A percentile compares a stretch with the other conserved stretches of the same genome.
Evolutionary conservation across 768 basidiomycete genomes (phyloP).

Genomic region (Russula olivacea): DNA sequence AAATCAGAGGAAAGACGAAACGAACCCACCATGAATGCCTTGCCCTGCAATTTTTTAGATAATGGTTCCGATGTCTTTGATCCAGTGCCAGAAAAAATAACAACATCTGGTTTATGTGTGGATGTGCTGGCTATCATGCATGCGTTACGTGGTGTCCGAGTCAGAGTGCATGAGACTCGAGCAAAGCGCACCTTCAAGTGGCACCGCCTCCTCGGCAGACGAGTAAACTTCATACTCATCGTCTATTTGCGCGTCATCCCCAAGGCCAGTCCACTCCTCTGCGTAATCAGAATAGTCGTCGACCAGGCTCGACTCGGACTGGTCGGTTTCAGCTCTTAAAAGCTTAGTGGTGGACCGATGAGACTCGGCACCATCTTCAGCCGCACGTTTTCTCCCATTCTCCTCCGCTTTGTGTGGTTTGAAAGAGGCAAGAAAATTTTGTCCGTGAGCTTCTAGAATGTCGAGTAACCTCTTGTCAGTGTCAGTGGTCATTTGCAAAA

Average conservation of each 20-base stretch:
- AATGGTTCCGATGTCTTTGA: slow-evolving; percentile 26
- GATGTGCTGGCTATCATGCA: slow-evolving; percentile 36
- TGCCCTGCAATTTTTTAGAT: slow-evolving; percentile 43
- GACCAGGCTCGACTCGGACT: background rate
- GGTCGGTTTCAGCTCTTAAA: slow-evolving; percentile 2
- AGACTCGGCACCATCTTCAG: background rate
- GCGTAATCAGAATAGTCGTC: slow-evolving; percentile 22
- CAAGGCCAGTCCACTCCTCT: slow-evolving; percentile 42
- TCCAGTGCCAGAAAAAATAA: slow-evolving; percentile 48
- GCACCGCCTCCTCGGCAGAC: background rate
- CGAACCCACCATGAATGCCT: slow-evolving; percentile 66
- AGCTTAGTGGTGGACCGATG: slow-evolving; percentile 2
- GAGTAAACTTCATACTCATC: slow-evolving; percentile 17
- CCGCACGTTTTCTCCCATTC: slow-evolving; percentile 22
- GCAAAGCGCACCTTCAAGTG: slow-evolving; percentile 12
- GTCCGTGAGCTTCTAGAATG: slow-evolving; percentile 43
- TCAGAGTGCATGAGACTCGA: background rate
- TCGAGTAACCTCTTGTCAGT: slow-evolving; percentile 34
- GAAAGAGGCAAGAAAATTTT: slow-evolving; percentile 42
- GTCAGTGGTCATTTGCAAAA: slow-evolving; percentile 22
- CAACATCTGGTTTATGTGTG: slow-evolving; percentile 39
- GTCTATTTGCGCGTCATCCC: slow-evolving; percentile 5
- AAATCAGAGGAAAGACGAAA: too few species aligned
- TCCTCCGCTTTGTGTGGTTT: slow-evolving; percentile 27
- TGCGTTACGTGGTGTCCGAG: slow-evolving; percentile 34